Percentiles rank a stretch among this genome's conserved stretches.
Evolutionary conservation across 1,284 basidiomycete genomes (phyloP).

Genomic region (Heliocybe sulcata): DNA sequence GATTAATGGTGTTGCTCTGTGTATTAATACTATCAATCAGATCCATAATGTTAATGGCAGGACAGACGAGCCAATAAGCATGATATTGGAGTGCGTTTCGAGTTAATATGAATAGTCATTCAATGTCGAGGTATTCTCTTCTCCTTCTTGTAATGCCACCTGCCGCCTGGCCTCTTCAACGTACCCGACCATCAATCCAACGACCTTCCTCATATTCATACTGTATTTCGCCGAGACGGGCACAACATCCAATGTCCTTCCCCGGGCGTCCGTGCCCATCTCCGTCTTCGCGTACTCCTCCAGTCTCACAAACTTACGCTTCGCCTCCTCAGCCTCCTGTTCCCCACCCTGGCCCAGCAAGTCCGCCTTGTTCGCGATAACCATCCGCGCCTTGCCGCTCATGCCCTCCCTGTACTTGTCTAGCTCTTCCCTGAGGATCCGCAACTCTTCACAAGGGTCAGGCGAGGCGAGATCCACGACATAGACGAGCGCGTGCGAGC

Average conservation of each 20-base stretch:
- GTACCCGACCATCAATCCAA: conserved; percentile 56
- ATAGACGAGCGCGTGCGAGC: conserved; percentile 85
- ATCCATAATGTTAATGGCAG: too few relatives aligned
- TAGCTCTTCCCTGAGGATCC: conserved; percentile 70
- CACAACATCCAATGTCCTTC: conserved; percentile 53
- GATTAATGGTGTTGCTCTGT: too few relatives aligned
- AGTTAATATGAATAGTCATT: background rate
- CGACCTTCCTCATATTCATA: conserved; percentile 66
- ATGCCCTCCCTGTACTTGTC: conserved; percentile 82
- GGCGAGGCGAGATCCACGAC: conserved; percentile 83
- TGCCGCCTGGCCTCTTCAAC: conserved; percentile 46
- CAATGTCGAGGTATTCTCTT: background rate
- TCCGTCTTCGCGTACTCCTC: conserved; percentile 47
- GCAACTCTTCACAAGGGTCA: conserved; percentile 72
- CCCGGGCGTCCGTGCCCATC: conserved; percentile 28
- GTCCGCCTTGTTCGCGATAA: conserved; percentile 96
- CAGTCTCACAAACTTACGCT: conserved; percentile 45
- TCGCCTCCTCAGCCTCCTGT: conserved; percentile 44
- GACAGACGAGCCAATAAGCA: too few relatives aligned
- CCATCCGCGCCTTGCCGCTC: conserved; percentile 67
- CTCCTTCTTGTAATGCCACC: background rate
- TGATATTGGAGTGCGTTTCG: too few relatives aligned
- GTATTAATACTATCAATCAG: too few relatives aligned
- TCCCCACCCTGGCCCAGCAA: conserved; percentile 43
- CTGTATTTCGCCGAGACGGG: conserved; percentile 79